Evolutionary conservation across 1,284 basidiomycete genomes (phyloP).

Genomic region (Cutaneotrichosporon cavernicola): DNA sequence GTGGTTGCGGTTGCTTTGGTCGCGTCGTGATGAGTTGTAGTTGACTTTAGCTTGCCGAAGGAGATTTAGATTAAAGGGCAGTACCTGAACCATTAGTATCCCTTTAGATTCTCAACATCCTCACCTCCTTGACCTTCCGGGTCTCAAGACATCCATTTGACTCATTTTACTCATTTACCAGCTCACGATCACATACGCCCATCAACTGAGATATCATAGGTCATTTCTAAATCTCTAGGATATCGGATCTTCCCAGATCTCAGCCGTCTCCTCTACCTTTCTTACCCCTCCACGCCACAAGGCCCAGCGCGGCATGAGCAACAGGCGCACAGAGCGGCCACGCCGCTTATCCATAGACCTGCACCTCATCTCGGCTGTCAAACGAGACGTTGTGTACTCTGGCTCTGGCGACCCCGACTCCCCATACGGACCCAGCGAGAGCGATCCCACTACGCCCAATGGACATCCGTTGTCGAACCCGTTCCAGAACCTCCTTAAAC

Average conservation of each 20-base stretch:
- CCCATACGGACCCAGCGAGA: not conserved
- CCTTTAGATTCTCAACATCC: too few relatives aligned
- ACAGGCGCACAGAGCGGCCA: not conserved
- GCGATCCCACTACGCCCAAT: conserved; percentile 15
- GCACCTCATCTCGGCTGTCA: conserved; percentile 4
- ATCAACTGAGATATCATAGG: not conserved
- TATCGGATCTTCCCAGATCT: not conserved
- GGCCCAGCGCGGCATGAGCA: not conserved
- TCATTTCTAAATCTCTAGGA: not conserved
- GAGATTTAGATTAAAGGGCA: not conserved
- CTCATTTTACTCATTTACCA: too few relatives aligned
- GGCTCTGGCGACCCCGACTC: not conserved
- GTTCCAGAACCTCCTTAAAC: not conserved
- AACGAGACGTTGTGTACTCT: not conserved
- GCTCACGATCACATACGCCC: not conserved
- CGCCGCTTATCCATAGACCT: conserved; percentile 8
- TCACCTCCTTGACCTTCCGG: too few relatives aligned
- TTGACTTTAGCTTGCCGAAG: not conserved
- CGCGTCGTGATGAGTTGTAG: too few relatives aligned
- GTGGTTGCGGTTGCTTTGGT: not conserved
- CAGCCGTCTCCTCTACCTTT: not conserved
- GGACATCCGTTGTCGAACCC: conserved; percentile 12
- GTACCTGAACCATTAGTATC: not conserved
- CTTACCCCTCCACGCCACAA: not conserved
- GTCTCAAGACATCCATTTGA: too few relatives aligned